Percentiles rank a stretch among this genome's conserved stretches.
phyloP scores from a whole-genome alignment of 805 yeast species.

The Cyberlindnera maritima region DNA sequence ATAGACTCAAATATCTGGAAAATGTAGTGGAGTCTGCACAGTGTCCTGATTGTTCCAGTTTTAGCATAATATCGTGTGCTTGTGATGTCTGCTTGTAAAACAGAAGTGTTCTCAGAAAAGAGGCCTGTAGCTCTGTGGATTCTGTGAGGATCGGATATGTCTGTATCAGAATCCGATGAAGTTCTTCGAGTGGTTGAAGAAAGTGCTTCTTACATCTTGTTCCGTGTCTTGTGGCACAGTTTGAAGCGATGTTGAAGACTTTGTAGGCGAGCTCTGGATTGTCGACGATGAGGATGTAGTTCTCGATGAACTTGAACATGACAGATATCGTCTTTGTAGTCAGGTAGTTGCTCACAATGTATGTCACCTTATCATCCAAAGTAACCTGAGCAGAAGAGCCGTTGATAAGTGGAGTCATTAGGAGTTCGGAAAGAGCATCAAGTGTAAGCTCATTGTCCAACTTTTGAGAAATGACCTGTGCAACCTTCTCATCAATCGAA shows the following conservation, averaged over 20 bases:
- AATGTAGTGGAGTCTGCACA: conserved; percentile 1
- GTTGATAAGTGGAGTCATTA: background rate
- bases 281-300: conserved; percentile 5
- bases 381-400: conserved; percentile 4
- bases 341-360: conserved; percentile 2
- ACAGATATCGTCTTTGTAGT: background rate
- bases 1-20: conserved; percentile 3
- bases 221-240: conserved; percentile 1
- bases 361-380: conserved; percentile 10
- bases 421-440: background rate
- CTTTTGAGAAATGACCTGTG: background rate
- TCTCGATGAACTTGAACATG: conserved; percentile 1
- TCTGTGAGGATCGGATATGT: conserved; percentile 3
- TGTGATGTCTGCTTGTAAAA: conserved; percentile 1
- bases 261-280: conserved; percentile 8
- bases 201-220: background rate
- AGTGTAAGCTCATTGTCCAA: background rate
- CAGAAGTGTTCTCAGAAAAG: background rate
- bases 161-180: background rate
- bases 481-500: conserved; percentile 1
- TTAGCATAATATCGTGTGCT: background rate
- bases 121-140: background rate
- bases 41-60: background rate
- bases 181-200: background rate
- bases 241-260: background rate